Evolutionary conservation across 2,329 filamentous ascomycete species (phyloP), one percentile per base, ranked within the genome.

Genomic region (Cercospora nicotianae): DNA sequence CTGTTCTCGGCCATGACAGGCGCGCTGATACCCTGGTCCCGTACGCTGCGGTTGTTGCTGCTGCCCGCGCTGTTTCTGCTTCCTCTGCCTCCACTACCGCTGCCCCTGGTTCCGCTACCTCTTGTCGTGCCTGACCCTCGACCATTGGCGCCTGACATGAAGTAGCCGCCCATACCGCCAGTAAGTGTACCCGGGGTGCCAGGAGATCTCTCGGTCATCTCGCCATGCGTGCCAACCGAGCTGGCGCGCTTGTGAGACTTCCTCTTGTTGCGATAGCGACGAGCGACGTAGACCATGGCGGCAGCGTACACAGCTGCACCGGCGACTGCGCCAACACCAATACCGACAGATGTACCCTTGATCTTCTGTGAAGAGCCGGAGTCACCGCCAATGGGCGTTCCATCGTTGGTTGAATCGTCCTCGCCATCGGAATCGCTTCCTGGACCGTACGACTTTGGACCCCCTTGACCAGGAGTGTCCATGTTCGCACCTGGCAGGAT

Each of bases 1-100:
- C 93, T 96, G 85, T 97, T 97, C 83, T 96, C 93, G 3, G 93
- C 91, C 80, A 94, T 94, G 71, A 97, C 91, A 3, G 94, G 94
- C 36, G 92, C 92, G 69, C 92, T 96, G 78, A 97, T 97, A 80
- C 90, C 87, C 76, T 89, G 86, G 64, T 89, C 89, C 70, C 89
- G 83, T 65, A 87, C 85, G 72, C 85, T 90, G 60, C 86, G 86
- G 72, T 84, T 86, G 68, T 88, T 87, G 72, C 90, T 91, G 77
- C 91, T 94, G 64, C 90, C 87, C 74, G 87, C 83, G 65, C 79
- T 80, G 60, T 80, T 77, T 61, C 79, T 75, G 60, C 79, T 81
- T 45, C 76, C 74, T 70, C 77, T 71, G 57, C 81, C 82, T 77
- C 81, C 68, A 62, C 79, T 77, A 10, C 67, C 65, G 20, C 67